Conservation (phyloP, 176 grass and related monocot genomes). For the Metroxylon sagu region DNA sequence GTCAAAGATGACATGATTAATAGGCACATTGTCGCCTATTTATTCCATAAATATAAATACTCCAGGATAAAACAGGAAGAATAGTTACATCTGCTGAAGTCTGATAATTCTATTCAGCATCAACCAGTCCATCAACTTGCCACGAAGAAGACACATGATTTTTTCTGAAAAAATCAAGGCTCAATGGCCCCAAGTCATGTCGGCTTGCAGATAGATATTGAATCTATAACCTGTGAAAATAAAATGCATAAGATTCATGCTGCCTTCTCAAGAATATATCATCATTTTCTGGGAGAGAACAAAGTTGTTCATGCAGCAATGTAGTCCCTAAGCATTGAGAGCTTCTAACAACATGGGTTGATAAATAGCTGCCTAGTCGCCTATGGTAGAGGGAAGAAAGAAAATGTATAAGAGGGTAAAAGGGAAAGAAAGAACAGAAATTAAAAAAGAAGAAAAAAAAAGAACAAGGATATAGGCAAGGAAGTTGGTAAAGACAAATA, state of each 20-base stretch:
- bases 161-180: slow-evolving; percentile 61
- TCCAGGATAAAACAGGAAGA: neutral
- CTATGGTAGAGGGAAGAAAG: too few species aligned
- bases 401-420: too few species aligned
- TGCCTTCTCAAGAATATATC: too few species aligned
- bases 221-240: slow-evolving; percentile 55
- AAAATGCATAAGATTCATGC: neutral
- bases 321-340: too few species aligned
- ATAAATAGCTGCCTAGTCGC: too few species aligned
- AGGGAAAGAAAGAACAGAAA: too few species aligned
- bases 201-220: slow-evolving; percentile 58
- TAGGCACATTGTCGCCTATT: neutral
- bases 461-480: too few species aligned
- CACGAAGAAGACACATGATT: slow-evolving; percentile 74
- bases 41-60: neutral
- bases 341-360: too few species aligned
- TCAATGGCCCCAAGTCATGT: slow-evolving; percentile 58
- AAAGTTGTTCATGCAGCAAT: too few species aligned
- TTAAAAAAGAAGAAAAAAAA: too few species aligned
- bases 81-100: slow-evolving; percentile 16
- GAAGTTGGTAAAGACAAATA: too few species aligned
- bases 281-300: too few species aligned
- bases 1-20: neutral
- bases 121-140: slow-evolving; percentile 54
- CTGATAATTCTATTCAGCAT: slow-evolving; percentile 23